These are phyloP conservation scores for Bertia moriformis DNA, from an alignment of 2,329 filamentous ascomycete species.

Conservation along the genomic window DNA sequence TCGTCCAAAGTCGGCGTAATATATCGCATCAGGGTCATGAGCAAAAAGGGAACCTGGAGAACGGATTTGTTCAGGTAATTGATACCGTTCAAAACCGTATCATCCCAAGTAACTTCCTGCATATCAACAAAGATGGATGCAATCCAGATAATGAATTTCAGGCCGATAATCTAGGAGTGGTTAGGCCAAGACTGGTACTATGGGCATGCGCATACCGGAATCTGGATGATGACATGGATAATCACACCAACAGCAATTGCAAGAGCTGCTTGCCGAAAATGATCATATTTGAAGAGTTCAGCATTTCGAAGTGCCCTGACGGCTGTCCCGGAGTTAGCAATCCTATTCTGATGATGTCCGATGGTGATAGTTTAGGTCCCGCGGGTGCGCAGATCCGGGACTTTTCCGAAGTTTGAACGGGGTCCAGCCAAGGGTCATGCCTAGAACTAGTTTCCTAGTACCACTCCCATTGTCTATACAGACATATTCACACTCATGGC, in stretches of 20 bases:
- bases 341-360: conserved; percentile 2
- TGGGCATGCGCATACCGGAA: conserved; percentile 71
- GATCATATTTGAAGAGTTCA: conserved; percentile 68
- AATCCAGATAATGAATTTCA: conserved; percentile 57
- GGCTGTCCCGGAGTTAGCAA: conserved; percentile 29
- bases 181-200: not conserved
- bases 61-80: conserved; percentile 80
- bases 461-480: not conserved
- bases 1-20: conserved; percentile 80
- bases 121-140: conserved; percentile 59
- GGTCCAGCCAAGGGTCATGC: too few species aligned
- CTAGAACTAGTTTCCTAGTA: not conserved
- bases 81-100: conserved; percentile 57
- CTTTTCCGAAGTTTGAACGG: too few species aligned
- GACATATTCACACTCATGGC: too few species aligned
- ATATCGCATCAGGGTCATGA: conserved; percentile 88
- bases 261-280: conserved; percentile 77
- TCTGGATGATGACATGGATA: conserved; percentile 64
- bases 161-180: conserved; percentile 61
- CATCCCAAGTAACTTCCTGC: conserved; percentile 64
- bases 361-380: too few species aligned
- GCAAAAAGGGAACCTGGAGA: conserved; percentile 84
- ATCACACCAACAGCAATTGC: conserved; percentile 68
- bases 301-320: conserved; percentile 82
- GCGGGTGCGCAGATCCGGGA: too few species aligned